Percentiles rank a stretch among this genome's conserved stretches.
phyloP scores from a whole-genome alignment of 1,284 basidiomycete genomes.

The Fomitiporia mediterranea region DNA sequence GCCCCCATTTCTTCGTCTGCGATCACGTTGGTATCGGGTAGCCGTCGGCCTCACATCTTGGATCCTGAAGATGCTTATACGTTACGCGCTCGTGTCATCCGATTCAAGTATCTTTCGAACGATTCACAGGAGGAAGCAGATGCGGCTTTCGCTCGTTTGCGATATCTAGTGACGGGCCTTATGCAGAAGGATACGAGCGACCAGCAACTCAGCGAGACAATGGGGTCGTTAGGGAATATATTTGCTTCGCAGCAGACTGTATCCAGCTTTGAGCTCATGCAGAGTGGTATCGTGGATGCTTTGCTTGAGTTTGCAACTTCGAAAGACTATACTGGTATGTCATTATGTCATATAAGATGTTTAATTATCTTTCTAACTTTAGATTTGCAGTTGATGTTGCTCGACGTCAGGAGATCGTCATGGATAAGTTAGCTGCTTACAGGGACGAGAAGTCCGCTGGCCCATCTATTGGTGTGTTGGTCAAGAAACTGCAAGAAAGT shows the following conservation, averaged over 20 bases:
- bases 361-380: conserved; percentile 7
- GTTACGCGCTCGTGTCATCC: conserved; percentile 79
- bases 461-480: conserved; percentile 71
- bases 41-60: conserved; percentile 42
- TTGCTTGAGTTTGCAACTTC: conserved; percentile 81
- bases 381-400: conserved; percentile 47
- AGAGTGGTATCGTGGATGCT: conserved; percentile 89
- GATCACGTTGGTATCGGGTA: conserved; percentile 38
- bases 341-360: not conserved
- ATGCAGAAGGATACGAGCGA: conserved; percentile 53
- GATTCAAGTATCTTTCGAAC: conserved; percentile 68
- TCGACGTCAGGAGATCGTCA: conserved; percentile 66
- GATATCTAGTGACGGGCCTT: conserved; percentile 60
- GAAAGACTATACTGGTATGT: conserved; percentile 50
- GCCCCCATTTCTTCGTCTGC: conserved; percentile 29
- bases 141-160: conserved; percentile 60
- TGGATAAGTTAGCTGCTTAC: conserved; percentile 67
- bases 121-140: conserved; percentile 60
- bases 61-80: conserved; percentile 89
- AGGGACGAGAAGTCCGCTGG: conserved; percentile 39
- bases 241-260: conserved; percentile 80
- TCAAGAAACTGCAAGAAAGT: conserved; percentile 93
- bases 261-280: conserved; percentile 93
- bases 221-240: conserved; percentile 71
- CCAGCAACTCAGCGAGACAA: conserved; percentile 56